A percentile compares a stretch with the other conserved stretches of the same genome.
These are phyloP conservation scores for Umbelopsis sp. DNA, from an alignment of 192 early-diverging fungal species.

Conservation along the genomic window DNA sequence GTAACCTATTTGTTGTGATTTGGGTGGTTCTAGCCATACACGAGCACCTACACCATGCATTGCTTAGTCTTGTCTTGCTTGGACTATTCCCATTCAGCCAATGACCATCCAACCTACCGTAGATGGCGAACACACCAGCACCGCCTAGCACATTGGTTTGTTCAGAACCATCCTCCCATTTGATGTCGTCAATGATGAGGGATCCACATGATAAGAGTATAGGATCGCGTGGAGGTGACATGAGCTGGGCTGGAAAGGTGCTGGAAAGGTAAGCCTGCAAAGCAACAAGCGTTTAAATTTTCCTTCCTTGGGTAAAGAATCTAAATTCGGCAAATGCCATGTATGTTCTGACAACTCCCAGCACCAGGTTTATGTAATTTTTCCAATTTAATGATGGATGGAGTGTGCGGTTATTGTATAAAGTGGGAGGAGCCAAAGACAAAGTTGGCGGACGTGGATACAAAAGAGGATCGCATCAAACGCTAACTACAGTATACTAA, in stretches of 20 bases:
- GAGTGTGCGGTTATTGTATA: too few relatives aligned
- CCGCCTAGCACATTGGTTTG: slow-evolving; percentile 37
- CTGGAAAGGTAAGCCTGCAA: too few relatives aligned
- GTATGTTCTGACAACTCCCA: not conserved
- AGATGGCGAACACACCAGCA: slow-evolving; percentile 44
- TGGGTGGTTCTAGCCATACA: slow-evolving; percentile 31
- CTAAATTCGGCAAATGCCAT: not conserved
- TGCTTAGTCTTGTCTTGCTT: not conserved
- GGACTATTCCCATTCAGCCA: too few relatives aligned
- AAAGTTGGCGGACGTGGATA: too few relatives aligned
- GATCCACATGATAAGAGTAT: slow-evolving; percentile 16
- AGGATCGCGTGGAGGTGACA: not conserved
- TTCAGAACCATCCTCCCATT: slow-evolving; percentile 34
- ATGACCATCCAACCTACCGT: slow-evolving; percentile 42
- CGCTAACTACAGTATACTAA: too few relatives aligned
- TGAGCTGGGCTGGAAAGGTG: too few relatives aligned
- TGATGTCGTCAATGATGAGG: slow-evolving; percentile 42
- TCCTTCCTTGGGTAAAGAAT: not conserved
- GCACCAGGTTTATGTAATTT: too few relatives aligned
- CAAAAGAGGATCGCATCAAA: too few relatives aligned
- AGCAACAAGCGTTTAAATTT: too few relatives aligned
- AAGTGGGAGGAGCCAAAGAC: too few relatives aligned
- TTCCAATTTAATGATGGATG: too few relatives aligned
- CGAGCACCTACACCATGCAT: slow-evolving; percentile 36
- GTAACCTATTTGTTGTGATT: slow-evolving; percentile 37